Evolutionary conservation across 2,329 filamentous ascomycete species (phyloP), one percentile per base, ranked within the genome.

Genomic region (Endoconidiophora polonica): DNA sequence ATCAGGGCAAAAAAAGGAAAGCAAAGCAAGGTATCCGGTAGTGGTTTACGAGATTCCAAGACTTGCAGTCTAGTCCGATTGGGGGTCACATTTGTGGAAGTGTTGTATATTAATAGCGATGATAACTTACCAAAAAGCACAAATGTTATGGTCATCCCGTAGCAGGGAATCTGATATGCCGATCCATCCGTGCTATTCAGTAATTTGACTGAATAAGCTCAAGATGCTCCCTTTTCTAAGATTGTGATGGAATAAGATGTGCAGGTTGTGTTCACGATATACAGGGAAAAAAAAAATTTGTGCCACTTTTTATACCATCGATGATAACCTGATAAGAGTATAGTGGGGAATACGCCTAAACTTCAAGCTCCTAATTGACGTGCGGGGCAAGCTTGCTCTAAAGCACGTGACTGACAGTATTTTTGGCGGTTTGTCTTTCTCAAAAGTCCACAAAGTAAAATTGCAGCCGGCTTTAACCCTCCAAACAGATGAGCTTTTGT

Each of bases 1-100:
- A 81, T 82, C 78, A 81, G 62, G 49, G 59, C 59, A 67, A 54
- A 44, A 29, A 40, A 44, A 33, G 38, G 2, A 9, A 38, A 24
- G 36, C 38, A 42, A 40, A 23, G 5, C 22, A 14, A 24, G 14
- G 29, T 12, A 33, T 2, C 7, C 29, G 9, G 12, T 12, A 33
- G 9, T 9, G 4, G 3, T 10, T 33, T 33, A 3, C 5, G 29
- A 12, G 29, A 33, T 33, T 7, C 29, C 29, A 33, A 33, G 29
- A 33, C 29, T 33, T 10, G 29, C 29, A 33, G 29, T 29, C 24
- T 29, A 29, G 24, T 33, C 29, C 29, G 5, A 33, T 33, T 33
- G 29, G 9, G 29, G n/a, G 20, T 12, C 38, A 40, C n/a, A 40
- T 22, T 16, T 6, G n/a, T 40, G 2, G 5, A 9, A 40, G 14